These are phyloP conservation scores for Aureoboletus auriporus DNA, from an alignment of 768 basidiomycete genomes.

Conservation along the genomic window DNA sequence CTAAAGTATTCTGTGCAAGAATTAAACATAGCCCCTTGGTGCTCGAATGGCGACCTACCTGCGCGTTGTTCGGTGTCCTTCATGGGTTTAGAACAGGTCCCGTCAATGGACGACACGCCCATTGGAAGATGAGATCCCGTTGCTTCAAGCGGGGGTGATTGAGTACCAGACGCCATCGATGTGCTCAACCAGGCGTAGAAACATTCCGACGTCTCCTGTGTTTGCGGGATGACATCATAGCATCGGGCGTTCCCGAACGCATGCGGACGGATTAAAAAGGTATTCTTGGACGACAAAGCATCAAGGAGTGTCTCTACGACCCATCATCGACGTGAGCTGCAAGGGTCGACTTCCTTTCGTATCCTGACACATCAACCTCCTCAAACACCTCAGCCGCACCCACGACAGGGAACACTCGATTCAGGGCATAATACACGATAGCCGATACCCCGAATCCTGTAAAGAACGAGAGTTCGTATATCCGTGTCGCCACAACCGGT, in stretches of 20 bases:
- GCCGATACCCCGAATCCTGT: conserved; percentile 75
- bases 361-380: conserved; percentile 52
- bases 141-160: conserved; percentile 54
- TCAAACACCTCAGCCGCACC: conserved; percentile 46
- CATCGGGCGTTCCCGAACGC: conserved; percentile 19
- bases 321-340: background rate
- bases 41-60: conserved; percentile 28
- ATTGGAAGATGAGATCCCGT: conserved; percentile 44
- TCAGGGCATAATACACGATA: conserved; percentile 58
- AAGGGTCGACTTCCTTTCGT: conserved; percentile 2
- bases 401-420: conserved; percentile 55
- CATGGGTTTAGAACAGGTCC: conserved; percentile 31
- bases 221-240: conserved; percentile 24
- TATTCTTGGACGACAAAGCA: no score
- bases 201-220: background rate
- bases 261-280: background rate
- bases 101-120: conserved; percentile 44
- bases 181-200: background rate
- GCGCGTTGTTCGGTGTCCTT: conserved; percentile 43
- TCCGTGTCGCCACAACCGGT: conserved; percentile 63
- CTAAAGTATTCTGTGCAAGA: conserved; percentile 26
- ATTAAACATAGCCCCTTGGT: background rate
- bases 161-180: conserved; percentile 37
- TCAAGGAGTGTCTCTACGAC: background rate
- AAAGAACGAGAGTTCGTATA: conserved; percentile 79